Conservation (phyloP, 805 yeast species). For the Cyberlindnera meyerae region DNA sequence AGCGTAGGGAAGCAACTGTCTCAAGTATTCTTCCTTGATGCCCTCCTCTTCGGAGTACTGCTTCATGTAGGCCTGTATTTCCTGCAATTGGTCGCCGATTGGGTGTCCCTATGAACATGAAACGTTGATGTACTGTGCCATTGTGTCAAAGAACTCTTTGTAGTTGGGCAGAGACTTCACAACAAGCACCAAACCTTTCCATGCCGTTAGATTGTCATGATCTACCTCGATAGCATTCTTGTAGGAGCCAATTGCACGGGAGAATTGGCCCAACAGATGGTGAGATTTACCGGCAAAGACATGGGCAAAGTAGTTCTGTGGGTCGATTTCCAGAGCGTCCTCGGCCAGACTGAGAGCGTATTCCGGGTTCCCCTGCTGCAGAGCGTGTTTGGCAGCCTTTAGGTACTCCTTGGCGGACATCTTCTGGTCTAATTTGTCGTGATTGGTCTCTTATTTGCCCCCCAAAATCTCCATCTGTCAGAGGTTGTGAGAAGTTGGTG, state of each 20-base stretch:
- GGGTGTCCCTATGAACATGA: constrained; percentile 40
- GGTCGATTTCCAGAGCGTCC: constrained; percentile 52
- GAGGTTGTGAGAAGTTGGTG: too few species aligned
- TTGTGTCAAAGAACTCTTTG: constrained; percentile 41
- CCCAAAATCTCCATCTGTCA: too few species aligned
- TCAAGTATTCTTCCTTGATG: constrained; percentile 44
- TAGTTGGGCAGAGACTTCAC: constrained; percentile 35
- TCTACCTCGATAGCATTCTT: constrained; percentile 45
- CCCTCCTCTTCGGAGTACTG: constrained; percentile 22
- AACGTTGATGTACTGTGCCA: constrained; percentile 40
- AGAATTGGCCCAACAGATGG: constrained; percentile 37
- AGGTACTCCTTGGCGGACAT: constrained; percentile 35
- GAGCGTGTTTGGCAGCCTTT: constrained; percentile 47
- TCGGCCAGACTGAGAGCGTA: constrained; percentile 53
- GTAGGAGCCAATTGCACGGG: constrained; percentile 41
- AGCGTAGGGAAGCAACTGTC: constrained; percentile 51
- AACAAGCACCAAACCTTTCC: constrained; percentile 72
- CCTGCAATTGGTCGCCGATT: constrained; percentile 44
- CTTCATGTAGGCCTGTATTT: constrained; percentile 42
- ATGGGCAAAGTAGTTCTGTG: constrained; percentile 56
- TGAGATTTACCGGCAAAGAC: constrained; percentile 70
- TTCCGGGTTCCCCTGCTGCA: constrained; percentile 55
- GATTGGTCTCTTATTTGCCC: neutral
- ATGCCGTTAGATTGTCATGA: constrained; percentile 54
- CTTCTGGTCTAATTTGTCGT: neutral